Base-by-base conservation (phyloP, 2,329 filamentous ascomycete species). In the Pseudogymnoascus destructans region DNA sequence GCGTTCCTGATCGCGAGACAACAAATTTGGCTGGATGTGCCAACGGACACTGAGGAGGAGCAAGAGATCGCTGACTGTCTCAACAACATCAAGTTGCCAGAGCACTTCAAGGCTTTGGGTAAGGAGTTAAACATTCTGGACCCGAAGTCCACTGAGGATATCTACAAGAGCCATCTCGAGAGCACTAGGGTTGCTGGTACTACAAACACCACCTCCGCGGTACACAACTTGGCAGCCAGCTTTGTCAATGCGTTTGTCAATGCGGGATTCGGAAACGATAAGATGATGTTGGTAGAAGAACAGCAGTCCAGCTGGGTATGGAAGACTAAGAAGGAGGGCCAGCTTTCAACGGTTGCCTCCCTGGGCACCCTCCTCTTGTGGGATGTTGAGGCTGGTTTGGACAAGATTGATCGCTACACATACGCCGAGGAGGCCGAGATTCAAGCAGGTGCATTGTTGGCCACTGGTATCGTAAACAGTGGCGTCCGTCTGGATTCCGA, bases 201-300 rank as follows among this genome's bases (percentile, higher is more conserved):
- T 73, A 96, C 92, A 9, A 96, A 96, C 69, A 82, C 95, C 52
- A 93, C 98, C 70, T 98, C 93, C 8, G 91, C 92, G 27, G 82
- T 90, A 66, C 92, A 98, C 76, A 98, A 98, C 68, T 79, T 98
- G 61, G 91, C 93, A 3, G 93, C 92, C 58, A 90, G 86, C 3
- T 97, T 98, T 65, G 95, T 98, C 63, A 98, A 98, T 68, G 89
- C 87, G 0, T 97, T 98, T 67, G 90, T 93, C 62, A 98, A 98
- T 66, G 91, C 93, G 57, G 93, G 93, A 30, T 98, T 90, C 66
- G 88, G 90, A 42, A 87, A 91, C 59, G 93, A 98, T 72, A 97
- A 96, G 78, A 87, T 98, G 82, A 96, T 98, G 92, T 77, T 97
- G 59, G 85, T 89, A 40, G 86, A 93, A 17, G 85, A 88, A 60